Evolutionary conservation across 495 filamentous ascomycete genomes (phyloP).

Genomic region (Aspergillus ellipticus): DNA sequence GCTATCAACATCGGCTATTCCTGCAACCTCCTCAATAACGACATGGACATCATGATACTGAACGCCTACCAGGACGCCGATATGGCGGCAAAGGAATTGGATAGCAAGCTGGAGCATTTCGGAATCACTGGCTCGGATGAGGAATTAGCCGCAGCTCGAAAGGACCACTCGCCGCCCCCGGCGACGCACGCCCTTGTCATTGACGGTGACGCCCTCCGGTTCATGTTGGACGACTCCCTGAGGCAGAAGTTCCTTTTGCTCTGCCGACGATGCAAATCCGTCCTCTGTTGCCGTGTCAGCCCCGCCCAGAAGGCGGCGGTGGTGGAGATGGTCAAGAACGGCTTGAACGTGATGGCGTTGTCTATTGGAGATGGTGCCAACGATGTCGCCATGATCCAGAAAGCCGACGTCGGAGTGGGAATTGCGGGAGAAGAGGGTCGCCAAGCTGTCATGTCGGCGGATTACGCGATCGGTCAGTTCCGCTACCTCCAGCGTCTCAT

Average conservation of each 20-base stretch:
- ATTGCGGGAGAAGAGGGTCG: conserved; percentile 94
- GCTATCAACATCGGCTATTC: conserved; percentile 99
- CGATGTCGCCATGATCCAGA: conserved; percentile 98
- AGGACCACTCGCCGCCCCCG: conserved; percentile 75
- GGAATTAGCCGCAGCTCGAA: conserved; percentile 70
- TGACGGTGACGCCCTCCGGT: conserved; percentile 85
- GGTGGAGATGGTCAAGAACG: conserved; percentile 86
- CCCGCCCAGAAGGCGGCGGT: conserved; percentile 97
- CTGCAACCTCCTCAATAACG: conserved; percentile 91
- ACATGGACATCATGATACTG: conserved; percentile 90
- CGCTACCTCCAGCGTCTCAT: conserved; percentile 84
- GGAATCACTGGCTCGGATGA: conserved; percentile 78
- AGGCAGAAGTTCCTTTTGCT: conserved; percentile 88
- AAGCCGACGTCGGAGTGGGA: conserved; percentile 96
- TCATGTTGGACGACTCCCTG: conserved; percentile 74
- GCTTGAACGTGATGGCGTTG: conserved; percentile 91
- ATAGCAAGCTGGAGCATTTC: conserved; percentile 67
- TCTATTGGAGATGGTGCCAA: conserved; percentile 95
- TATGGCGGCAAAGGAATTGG: conserved; percentile 59
- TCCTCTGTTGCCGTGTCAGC: conserved; percentile 94
- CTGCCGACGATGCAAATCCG: conserved; percentile 92
- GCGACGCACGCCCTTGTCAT: conserved; percentile 93
- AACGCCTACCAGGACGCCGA: conserved; percentile 70
- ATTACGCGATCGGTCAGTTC: conserved; percentile 97
- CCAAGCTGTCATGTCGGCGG: conserved; percentile 94